A percentile compares a stretch with the other conserved stretches of the same genome.
Evolutionary conservation across 495 filamentous ascomycete species (phyloP).

Genomic region (Penicillium psychrofluorescens): DNA sequence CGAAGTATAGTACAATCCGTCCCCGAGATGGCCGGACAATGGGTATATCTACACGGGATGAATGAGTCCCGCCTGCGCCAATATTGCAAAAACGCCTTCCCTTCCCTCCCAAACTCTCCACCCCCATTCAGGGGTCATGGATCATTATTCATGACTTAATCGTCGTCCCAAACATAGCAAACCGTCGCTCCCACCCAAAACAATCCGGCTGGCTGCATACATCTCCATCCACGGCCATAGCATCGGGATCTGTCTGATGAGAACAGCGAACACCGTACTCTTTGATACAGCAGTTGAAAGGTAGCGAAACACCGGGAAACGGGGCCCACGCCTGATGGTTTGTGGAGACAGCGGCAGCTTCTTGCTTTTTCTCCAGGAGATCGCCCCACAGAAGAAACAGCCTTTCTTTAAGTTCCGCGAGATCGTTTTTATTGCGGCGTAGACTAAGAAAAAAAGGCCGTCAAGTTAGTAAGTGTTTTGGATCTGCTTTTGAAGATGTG

Average conservation of each 20-base stretch:
- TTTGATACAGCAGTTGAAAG: constrained; percentile 39
- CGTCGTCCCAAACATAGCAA: constrained; percentile 40
- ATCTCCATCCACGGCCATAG: constrained; percentile 13
- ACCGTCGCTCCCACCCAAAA: constrained; percentile 45
- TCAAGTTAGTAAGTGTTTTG: background rate
- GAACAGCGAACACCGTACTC: constrained; percentile 45
- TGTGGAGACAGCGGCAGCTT: constrained; percentile 3
- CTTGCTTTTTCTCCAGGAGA: constrained; percentile 59
- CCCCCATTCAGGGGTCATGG: too few species aligned
- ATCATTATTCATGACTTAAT: constrained; percentile 20
- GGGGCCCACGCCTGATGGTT: constrained; percentile 5
- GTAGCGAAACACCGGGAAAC: constrained; percentile 11
- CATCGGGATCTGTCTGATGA: constrained; percentile 16
- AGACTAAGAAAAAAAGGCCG: constrained; percentile 40
- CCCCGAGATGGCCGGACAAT: too few species aligned
- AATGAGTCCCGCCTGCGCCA: too few species aligned
- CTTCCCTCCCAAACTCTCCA: too few species aligned
- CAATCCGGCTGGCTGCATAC: constrained; percentile 25
- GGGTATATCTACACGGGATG: too few species aligned
- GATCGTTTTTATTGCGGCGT: constrained; percentile 30
- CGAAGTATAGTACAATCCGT: too few species aligned
- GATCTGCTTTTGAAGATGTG: too few species aligned
- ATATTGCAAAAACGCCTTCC: too few species aligned
- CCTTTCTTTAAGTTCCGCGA: constrained; percentile 55
- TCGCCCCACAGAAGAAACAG: constrained; percentile 83